These are phyloP conservation scores for Stereocaulon alpinum DNA, from an alignment of 495 filamentous ascomycete species.

Conservation along the genomic window DNA sequence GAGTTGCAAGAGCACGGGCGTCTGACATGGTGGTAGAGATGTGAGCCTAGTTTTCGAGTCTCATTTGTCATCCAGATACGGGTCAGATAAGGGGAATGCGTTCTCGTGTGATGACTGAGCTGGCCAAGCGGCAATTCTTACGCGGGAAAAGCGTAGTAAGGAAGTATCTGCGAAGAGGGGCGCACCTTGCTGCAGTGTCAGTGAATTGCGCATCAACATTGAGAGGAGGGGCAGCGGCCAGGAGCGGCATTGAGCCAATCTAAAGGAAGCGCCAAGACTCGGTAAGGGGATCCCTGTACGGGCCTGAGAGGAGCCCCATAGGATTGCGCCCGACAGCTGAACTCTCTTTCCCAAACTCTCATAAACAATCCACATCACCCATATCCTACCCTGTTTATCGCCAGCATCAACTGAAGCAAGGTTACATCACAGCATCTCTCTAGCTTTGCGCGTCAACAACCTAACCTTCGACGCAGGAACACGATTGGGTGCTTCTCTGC, in stretches of 20 bases:
- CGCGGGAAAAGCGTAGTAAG: background rate
- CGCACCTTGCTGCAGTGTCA: background rate
- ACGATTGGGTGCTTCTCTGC: slow-evolving; percentile 13
- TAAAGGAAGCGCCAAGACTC: slow-evolving; percentile 4
- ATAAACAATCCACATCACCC: background rate
- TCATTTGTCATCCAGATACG: background rate
- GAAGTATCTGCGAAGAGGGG: background rate
- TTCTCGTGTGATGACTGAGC: too few species aligned
- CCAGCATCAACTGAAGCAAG: background rate
- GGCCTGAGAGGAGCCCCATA: slow-evolving; percentile 1
- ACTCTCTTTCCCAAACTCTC: background rate
- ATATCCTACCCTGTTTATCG: background rate
- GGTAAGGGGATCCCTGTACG: slow-evolving; percentile 7
- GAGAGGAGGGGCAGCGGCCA: background rate
- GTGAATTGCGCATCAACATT: background rate
- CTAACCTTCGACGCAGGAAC: background rate
- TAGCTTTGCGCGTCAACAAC: slow-evolving; percentile 4
- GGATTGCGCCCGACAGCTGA: slow-evolving; percentile 11
- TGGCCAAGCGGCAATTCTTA: background rate
- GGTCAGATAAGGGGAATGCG: background rate
- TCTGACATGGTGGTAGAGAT: slow-evolving; percentile 6
- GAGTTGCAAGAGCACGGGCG: slow-evolving; percentile 5
- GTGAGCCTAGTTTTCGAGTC: background rate
- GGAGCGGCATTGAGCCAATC: slow-evolving; percentile 3
- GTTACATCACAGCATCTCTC: background rate